Base-by-base conservation (phyloP, 495 filamentous ascomycete species). In the Glutinoglossum americanum region DNA sequence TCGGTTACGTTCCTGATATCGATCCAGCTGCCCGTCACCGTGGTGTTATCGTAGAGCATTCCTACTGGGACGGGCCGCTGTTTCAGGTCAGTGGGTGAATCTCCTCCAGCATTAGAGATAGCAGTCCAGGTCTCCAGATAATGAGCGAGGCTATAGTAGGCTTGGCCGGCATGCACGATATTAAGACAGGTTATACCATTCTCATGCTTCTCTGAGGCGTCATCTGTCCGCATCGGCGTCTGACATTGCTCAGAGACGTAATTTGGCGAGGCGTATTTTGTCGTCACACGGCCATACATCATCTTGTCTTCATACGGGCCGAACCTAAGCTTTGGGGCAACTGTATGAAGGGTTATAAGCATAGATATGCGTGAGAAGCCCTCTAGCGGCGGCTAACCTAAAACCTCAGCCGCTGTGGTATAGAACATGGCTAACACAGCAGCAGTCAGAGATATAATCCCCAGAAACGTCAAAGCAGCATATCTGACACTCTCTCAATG, bases 391-490 rank as follows among this genome's bases (percentile, higher is more conserved):
- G 2, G 55, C 64, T 51, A 59, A 76, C 74, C 73, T 55, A 88
- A 63, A 3, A 82, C 79, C 61, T 85, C 79, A 0, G 81, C 80
- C 0, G 84, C 84, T 8, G 84, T 84, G 1, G 83, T 85, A 62
- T 87, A 89, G 8, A 87, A 66, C 69, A 81, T 78, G 9, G 80
- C 76, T 1, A 76, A 71, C 26, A 87, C 47, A 0, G 84, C 76
- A 1, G 76, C 78, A 30, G 75, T 65, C 57, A 88, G 62, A 0
- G 79, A 71, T 3, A 85, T 64, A 0, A 66, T 51, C 0, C 84
- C 84, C 17, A 87, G 67, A 1, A 80, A 60, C 2, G 80, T 78
- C 10, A 76, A 56, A 0, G 69, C 81, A 1, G 81, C 81, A 60
- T 81, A 78, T 23, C 74, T 73, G 19, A 87, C 66, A 15, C 73